Base-by-base conservation (phyloP, 148 eudicot genomes). In the Chenopodium quinoa region DNA sequence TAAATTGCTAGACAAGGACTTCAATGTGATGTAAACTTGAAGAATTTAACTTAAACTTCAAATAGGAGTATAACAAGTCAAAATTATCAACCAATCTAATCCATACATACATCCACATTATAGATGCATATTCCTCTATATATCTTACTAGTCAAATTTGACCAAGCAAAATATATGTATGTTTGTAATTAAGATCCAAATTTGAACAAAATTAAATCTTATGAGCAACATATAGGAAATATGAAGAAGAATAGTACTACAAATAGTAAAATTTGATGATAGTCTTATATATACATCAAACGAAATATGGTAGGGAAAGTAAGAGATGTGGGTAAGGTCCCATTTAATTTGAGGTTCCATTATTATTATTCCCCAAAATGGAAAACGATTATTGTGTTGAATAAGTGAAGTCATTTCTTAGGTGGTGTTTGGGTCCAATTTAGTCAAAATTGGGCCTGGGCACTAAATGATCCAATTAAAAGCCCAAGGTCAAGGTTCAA, bases 321-420 rank as follows among this genome's bases (percentile, higher is more conserved):
- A 27, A 44, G 5, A 65, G 34, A 32, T 77, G 80, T 32, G 70
- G 7, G 25, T 40, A 63, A 78, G 80, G 80, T 27, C 80, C 80
- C 80, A n/a, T 10, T 13, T 32, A 72, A n/a, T 10, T 13, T 20
- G 9, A 10, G 58, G 46, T n/a, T 20, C 69, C 44, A 40, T 40
- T 40, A 40, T 40, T 29, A 75, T 37, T 17, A 20, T 40, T 32
- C 22, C 60, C 4, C 19, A 66, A 65, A 16, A 22, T 7, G 27
- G 48, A 37, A 77, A 63, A 63, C 52, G 64, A 37, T 62, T 23
- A 37, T 7, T 76, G 70, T 27, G 40, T 29, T 68, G 23, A 71
- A 16, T 68, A 70, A 78, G 60, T 48, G 25, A 50, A 50, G 75
- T 69, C 47, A 78, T 69, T 29, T 73, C 25, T 50, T 23, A 50